Evolutionary conservation across 2,329 filamentous ascomycete genomes (phyloP).

Genomic region (Fusarium hainanense): DNA sequence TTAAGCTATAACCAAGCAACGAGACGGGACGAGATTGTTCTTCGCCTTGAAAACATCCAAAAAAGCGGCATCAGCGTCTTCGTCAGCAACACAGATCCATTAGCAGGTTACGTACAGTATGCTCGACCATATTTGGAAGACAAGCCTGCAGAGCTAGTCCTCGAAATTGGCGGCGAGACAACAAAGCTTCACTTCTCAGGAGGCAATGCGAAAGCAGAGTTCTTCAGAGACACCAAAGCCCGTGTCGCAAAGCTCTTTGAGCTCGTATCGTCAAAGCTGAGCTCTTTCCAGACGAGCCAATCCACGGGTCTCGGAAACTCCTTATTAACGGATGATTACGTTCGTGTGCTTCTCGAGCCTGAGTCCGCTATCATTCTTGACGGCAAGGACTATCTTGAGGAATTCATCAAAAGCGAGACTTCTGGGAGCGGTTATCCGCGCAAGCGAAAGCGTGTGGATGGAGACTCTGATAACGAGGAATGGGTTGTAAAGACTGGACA

Average conservation of each 20-base stretch:
- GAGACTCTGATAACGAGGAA: slow-evolving; percentile 51
- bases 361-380: slow-evolving; percentile 71
- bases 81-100: slow-evolving; percentile 50
- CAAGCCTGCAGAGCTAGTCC: slow-evolving; percentile 75
- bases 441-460: slow-evolving; percentile 59
- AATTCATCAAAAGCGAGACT: slow-evolving; percentile 46
- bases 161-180: slow-evolving; percentile 80
- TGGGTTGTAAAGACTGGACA: slow-evolving; percentile 77
- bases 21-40: slow-evolving; percentile 76
- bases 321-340: slow-evolving; percentile 74
- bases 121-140: slow-evolving; percentile 88
- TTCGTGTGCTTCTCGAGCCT: slow-evolving; percentile 71
- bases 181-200: slow-evolving; percentile 65
- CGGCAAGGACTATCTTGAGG: slow-evolving; percentile 58
- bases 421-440: slow-evolving; percentile 52
- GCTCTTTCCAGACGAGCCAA: slow-evolving; percentile 68
- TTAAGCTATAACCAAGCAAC: slow-evolving; percentile 80
- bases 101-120: slow-evolving; percentile 75
- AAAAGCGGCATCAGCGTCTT: slow-evolving; percentile 82
- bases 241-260: slow-evolving; percentile 80
- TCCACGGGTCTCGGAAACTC: slow-evolving; percentile 75
- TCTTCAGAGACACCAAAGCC: slow-evolving; percentile 76
- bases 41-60: slow-evolving; percentile 87
- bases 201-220: slow-evolving; percentile 68
- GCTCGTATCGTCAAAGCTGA: slow-evolving; percentile 84